Percentiles rank a stretch among this genome's conserved stretches.
Conservation (phyloP, 768 basidiomycete genomes). For the Suillus bovinus region DNA sequence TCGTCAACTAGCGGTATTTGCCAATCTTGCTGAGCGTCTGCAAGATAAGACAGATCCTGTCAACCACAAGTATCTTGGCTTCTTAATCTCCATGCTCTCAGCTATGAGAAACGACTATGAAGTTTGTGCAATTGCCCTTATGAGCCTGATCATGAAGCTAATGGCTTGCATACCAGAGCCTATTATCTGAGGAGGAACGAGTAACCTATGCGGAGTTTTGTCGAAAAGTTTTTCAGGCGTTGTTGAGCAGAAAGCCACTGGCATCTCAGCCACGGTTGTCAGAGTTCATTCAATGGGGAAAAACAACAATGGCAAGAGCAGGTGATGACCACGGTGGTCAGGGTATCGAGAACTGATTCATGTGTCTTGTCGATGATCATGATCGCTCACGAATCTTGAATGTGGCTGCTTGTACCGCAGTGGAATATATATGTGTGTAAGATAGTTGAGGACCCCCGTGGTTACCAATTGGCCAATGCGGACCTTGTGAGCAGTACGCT, state of each 20-base stretch:
- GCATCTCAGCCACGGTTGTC: conserved; percentile 32
- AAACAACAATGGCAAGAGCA: conserved; percentile 15
- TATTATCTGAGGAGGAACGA: conserved; percentile 18
- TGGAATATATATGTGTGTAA: background rate
- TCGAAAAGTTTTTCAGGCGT: conserved; percentile 27
- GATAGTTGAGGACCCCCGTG: background rate
- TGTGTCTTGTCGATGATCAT: background rate
- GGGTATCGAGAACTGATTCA: background rate
- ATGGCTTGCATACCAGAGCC: conserved; percentile 17
- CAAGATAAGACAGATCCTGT: conserved; percentile 30
- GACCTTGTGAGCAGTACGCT: conserved; percentile 56
- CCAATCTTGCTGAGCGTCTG: conserved; percentile 42
- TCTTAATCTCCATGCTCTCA: conserved; percentile 47
- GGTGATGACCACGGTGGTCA: conserved; percentile 5
- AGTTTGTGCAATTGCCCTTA: conserved; percentile 33
- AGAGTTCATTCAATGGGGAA: conserved; percentile 34
- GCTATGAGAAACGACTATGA: conserved; percentile 49
- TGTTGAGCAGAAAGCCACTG: conserved; percentile 34
- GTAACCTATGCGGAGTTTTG: conserved; percentile 38
- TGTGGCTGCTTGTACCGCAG: background rate
- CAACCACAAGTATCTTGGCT: conserved; percentile 41
- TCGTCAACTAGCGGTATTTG: conserved; percentile 39
- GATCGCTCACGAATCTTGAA: background rate
- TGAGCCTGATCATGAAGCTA: background rate
- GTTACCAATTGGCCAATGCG: conserved; percentile 54